phyloP scores from a whole-genome alignment of 306 rosid species.

The Dalbergia cultrata region DNA sequence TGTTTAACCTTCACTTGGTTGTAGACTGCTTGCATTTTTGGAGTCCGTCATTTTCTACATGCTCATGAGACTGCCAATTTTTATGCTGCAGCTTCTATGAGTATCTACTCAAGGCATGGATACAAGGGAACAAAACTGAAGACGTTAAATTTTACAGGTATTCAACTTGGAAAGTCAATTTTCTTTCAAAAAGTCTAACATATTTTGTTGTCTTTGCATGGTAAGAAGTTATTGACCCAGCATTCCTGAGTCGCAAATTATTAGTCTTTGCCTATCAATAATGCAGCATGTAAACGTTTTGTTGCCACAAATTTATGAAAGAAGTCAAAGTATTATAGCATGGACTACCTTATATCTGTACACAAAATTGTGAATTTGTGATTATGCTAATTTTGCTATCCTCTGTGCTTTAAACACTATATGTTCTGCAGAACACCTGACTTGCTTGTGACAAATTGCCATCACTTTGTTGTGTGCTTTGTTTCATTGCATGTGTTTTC shows the following conservation, averaged over 20 bases:
- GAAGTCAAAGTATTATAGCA: constrained; percentile 1
- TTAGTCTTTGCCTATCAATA: constrained; percentile 17
- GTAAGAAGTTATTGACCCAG: constrained; percentile 17
- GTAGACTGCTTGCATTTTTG: constrained; percentile 31
- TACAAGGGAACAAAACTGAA: constrained; percentile 76
- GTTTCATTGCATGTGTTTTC: background rate
- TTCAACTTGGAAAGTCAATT: constrained; percentile 40
- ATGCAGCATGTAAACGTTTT: background rate
- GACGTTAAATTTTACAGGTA: constrained; percentile 62
- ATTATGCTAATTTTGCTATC: background rate
- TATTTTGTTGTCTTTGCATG: constrained; percentile 23
- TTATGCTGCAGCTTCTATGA: constrained; percentile 67
- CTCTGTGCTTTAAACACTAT: background rate
- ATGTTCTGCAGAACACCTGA: background rate
- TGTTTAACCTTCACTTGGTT: constrained; percentile 29
- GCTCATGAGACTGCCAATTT: constrained; percentile 23
- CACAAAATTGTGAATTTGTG: constrained; percentile 13
- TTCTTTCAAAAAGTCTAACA: constrained; percentile 17
- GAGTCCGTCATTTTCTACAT: constrained; percentile 32
- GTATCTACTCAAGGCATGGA: constrained; percentile 78
- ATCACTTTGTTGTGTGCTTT: constrained; percentile 16
- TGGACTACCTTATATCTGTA: background rate
- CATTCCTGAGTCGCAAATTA: constrained; percentile 7
- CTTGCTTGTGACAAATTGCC: constrained; percentile 27
- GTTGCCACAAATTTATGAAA: constrained; percentile 21